Evolutionary conservation across 208 protist genomes (phyloP), one percentile per base, ranked within the genome.

Genomic region (Phytomonas sp.): DNA sequence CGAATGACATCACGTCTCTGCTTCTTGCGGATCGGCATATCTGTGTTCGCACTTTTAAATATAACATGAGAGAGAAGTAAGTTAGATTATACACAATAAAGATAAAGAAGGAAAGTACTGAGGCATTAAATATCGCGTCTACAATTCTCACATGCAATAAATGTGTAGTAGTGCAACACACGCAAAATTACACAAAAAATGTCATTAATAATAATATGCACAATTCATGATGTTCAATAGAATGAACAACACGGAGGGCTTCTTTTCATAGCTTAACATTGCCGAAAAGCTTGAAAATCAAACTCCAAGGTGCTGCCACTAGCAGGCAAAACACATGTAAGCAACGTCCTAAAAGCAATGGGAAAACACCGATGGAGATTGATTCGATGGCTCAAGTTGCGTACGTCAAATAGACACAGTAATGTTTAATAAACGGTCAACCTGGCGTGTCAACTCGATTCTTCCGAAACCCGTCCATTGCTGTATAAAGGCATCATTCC

Each of bases 1-100:
- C 73, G 67, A 31, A 96, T 77, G 2, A 84, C 71, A n/a, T 91
- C 86, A 15, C 87, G 80, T 51, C 77, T 81, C 75, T 96, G 91
- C 40, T 82, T 86, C 68, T 96, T 96, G n/a, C 91, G 77, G 33
- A 96, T 74, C 29, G 91, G 91, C 91, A 96, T 96, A n/a, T 13
- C 37, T 66, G 63, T 62, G 31, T 37, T 64, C 43, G 56, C 7
- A 66, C 23, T 26, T 56, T 56, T 0, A 26, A 56, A 26, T 56
- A 56, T 56, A 26, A 26, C 26, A 30, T 31, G 43, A 70, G 68
- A 61, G 0, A 67, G 43, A 34, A 60, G 61, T 8, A 29, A 70
- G 32, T 31, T 1, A 17, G 26, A 30, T 68, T 31, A 30, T 36
- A 40, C 43, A 32, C 29, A 31, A 31, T 36, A 69, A 51, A 69